Base-by-base conservation (phyloP, 179 eudicot genomes). In the Drosera spatulata region DNA sequence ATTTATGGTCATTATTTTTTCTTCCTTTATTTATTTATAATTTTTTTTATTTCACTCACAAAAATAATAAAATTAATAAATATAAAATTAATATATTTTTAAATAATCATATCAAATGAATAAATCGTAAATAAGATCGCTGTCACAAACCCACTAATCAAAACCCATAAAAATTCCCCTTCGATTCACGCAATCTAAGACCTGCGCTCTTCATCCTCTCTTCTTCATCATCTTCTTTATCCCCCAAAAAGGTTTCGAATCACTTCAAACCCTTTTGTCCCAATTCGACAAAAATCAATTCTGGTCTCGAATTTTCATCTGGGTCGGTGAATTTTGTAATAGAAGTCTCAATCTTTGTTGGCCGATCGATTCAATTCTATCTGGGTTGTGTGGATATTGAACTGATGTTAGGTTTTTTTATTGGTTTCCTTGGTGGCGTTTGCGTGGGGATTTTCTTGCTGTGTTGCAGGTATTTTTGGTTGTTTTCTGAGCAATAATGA, bases 171-270 rank as follows among this genome's bases (percentile, higher is more conserved):
- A 50, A 50, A 50, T 50, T 50, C 53, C 53, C n/a, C 53, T 11
- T 43, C n/a, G 39, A 42, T 58, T 37, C 50, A 58, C 61, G 50
- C 61, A 58, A 58, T 48, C 63, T 53, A 46, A 60, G 5, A 37
- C 63, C 43, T 22, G 33, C 63, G 37, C 10, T n/a, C 39, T 41
- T 48, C 50, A 13, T 8, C 53, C 11, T 39, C 39, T 53, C 39
- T 13, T 15, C 38, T 53, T 53, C 6, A 14, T 53, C 56, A 6
- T 53, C 56, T 6, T 15, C 56, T 37, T 53, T 15, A 15, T 13
- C 4, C 22, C 22, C 37, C 49, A 45, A 45, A 45, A 45, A 45
- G 1, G 10, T 46, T 50, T 7, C 53, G 10, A 22, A 22, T 22
- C 33, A 22, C 33, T 22, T 22, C 4, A 4, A 15, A 4, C 53